A percentile compares a stretch with the other conserved stretches of the same genome.
Conservation (phyloP, 1,284 basidiomycete genomes). For the Thelephora terrestris region DNA sequence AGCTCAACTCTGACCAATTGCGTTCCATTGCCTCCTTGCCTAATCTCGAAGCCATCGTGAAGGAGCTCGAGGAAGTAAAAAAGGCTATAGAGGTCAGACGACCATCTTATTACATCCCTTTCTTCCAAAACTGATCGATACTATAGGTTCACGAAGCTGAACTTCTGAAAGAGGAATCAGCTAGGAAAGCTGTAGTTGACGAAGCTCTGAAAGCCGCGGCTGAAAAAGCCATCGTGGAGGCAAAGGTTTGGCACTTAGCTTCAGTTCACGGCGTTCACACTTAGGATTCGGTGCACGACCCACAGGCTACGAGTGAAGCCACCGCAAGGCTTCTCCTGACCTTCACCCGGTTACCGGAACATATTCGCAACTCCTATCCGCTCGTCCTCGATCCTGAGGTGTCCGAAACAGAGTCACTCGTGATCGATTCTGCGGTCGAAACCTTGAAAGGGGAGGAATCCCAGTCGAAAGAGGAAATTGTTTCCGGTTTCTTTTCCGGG, state of each 20-base stretch:
- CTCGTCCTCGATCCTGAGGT: conserved; percentile 35
- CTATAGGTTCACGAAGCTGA: conserved; percentile 55
- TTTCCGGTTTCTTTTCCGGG: conserved; percentile 45
- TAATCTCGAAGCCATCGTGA: conserved; percentile 61
- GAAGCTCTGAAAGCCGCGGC: conserved; percentile 43
- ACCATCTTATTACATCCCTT: conserved; percentile 1
- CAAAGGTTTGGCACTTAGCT: conserved; percentile 38
- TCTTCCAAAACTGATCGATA: conserved; percentile 6
- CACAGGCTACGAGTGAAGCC: background rate
- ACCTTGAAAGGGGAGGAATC: conserved; percentile 43
- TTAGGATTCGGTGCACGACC: background rate
- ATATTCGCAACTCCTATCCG: conserved; percentile 39
- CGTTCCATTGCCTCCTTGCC: conserved; percentile 61
- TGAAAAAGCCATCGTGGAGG: conserved; percentile 42
- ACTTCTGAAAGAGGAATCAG: conserved; percentile 40
- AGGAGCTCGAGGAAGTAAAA: conserved; percentile 74
- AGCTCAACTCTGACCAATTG: conserved; percentile 80
- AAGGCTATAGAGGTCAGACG: conserved; percentile 66
- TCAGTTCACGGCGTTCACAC: background rate
- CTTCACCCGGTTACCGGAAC: conserved; percentile 54
- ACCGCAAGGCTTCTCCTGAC: conserved; percentile 37
- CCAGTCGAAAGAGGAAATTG: conserved; percentile 36
- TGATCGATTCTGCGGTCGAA: conserved; percentile 42
- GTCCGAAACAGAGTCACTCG: conserved; percentile 40
- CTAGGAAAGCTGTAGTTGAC: conserved; percentile 43